Percentiles rank a stretch among this genome's conserved stretches.
These are phyloP conservation scores for Sarocladium oryzae DNA, from an alignment of 2,329 filamentous ascomycete species.

Conservation along the genomic window DNA sequence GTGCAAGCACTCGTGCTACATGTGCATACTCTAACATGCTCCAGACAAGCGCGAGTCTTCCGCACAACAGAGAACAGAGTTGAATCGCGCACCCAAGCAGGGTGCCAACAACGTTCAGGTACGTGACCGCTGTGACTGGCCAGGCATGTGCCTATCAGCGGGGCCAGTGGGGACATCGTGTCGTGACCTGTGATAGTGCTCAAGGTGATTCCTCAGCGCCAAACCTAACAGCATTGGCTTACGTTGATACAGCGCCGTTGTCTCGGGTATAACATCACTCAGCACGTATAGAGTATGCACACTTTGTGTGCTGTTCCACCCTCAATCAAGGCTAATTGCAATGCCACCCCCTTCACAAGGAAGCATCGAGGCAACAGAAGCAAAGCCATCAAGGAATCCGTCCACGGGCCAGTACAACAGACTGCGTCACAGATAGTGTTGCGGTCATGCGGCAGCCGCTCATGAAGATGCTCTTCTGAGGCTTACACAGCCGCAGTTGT, in stretches of 20 bases:
- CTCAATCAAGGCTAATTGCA: not conserved
- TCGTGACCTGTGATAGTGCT: not conserved
- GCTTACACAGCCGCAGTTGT: not conserved
- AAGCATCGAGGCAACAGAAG: not conserved
- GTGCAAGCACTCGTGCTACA: too few species aligned
- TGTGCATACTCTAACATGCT: too few species aligned
- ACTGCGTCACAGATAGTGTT: too few species aligned
- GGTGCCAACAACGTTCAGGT: not conserved
- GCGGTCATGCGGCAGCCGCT: not conserved
- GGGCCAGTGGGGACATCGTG: not conserved
- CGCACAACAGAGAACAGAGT: too few species aligned
- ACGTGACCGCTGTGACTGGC: not conserved
- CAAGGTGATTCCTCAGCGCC: not conserved
- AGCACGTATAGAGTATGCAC: too few species aligned
- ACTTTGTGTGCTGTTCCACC: too few species aligned
- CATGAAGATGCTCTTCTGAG: not conserved
- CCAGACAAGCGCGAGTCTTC: too few species aligned
- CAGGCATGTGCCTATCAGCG: too few species aligned
- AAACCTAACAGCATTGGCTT: not conserved
- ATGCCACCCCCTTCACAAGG: not conserved
- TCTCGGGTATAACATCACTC: conserved; percentile 3
- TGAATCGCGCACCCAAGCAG: too few species aligned
- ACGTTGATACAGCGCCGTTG: not conserved
- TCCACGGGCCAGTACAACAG: too few species aligned
- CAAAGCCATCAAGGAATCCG: too few species aligned